Percentiles rank a stretch among this genome's conserved stretches.
Evolutionary conservation across 2,329 filamentous ascomycete species (phyloP).

Genomic region (Cryoendolithus antarcticus): DNA sequence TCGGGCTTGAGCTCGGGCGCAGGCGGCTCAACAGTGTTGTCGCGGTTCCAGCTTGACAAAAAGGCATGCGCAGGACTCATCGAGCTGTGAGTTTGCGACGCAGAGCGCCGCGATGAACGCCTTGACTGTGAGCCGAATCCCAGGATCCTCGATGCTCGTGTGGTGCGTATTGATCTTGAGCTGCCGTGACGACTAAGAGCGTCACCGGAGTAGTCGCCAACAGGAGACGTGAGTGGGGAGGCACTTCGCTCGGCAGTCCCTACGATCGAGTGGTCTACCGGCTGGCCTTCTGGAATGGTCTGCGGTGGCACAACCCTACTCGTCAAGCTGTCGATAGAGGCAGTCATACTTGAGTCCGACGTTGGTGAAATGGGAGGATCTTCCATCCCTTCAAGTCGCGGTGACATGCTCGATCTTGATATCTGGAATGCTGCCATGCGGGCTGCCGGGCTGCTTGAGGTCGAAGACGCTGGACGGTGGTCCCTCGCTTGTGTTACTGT

Average conservation of each 20-base stretch:
- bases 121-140: conserved; percentile 8
- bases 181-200: conserved; percentile 20
- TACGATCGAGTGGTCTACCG: conserved; percentile 13
- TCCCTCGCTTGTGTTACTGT: conserved; percentile 8
- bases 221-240: conserved; percentile 15
- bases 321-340: conserved; percentile 19
- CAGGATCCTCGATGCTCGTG: conserved; percentile 10
- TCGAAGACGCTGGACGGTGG: conserved; percentile 5
- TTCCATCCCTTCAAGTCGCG: conserved; percentile 9
- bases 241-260: conserved; percentile 2
- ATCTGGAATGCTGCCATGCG: conserved; percentile 17
- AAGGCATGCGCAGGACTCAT: conserved; percentile 22
- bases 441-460: conserved; percentile 11
- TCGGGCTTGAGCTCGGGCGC: conserved; percentile 39
- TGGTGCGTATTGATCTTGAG: conserved; percentile 15
- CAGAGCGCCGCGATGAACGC: conserved; percentile 17
- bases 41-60: conserved; percentile 16
- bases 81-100: conserved; percentile 13
- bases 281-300: conserved; percentile 18
- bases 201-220: conserved; percentile 11
- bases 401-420: conserved; percentile 22
- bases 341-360: conserved; percentile 12
- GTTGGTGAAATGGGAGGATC: conserved; percentile 5
- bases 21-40: conserved; percentile 10
- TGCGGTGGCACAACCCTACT: conserved; percentile 18